Base-by-base conservation (phyloP, 306 rosid genomes). In the Astragalus glycyphyllos region DNA sequence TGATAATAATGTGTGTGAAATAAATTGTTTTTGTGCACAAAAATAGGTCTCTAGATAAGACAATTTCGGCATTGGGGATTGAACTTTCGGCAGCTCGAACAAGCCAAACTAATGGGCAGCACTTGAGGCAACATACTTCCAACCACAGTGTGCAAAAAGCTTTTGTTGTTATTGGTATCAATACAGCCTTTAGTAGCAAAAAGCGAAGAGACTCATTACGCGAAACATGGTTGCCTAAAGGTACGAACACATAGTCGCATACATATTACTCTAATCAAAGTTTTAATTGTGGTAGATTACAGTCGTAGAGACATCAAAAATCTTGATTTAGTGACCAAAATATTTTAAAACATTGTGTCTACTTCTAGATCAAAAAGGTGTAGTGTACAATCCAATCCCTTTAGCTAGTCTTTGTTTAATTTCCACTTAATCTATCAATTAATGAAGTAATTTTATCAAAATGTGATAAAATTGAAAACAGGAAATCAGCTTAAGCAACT, bases 151-250 rank as follows among this genome's bases (percentile, higher is more conserved):
- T 64, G 17, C 83, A 84, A 55, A 90, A 83, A 76, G 97, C 92
- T 47, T 90, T 93, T 37, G 97, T 88, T 46, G 97, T 93, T 77
- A 75, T 90, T 31, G 98, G 97, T 23, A 89, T 93, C 20, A 93
- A 93, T 56, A 93, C 98, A 6, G 98, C 90, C 0, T 93, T 93
- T 49, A 93, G 98, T 77, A 93, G 98, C 86, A 83, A 73, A 73
- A 84, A 75, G 75, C 69, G 98, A 44, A 69, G 98, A 70, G 87
- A 90, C 55, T 85, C 97, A 0, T 68, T 93, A 16, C 85, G 98
- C 10, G 75, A 86, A 45, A 88, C 97, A 11, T 93, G 98, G 98
- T 72, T 93, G 85, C 94, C 96, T 12, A 79, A 75, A 79, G 97
- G 97, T 86, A 14, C 12, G 45, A 12, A 0, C 0, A 38, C 8